A percentile compares a stretch with the other conserved stretches of the same genome.
These are phyloP conservation scores for Blastocystis sp. DNA, from an alignment of 352 stramenopile genomes.

Conservation along the genomic window DNA sequence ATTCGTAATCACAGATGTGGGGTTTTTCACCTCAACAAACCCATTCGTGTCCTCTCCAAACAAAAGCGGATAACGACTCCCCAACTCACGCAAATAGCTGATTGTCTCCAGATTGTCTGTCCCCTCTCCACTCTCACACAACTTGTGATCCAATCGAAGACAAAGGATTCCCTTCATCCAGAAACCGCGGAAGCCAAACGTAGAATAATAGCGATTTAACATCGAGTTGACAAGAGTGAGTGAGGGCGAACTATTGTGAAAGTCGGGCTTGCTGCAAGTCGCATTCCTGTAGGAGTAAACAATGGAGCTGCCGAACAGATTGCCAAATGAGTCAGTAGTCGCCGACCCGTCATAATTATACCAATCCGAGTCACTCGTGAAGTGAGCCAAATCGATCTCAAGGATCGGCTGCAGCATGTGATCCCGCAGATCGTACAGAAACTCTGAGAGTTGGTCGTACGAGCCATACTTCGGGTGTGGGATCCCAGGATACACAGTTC, in stretches of 20 bases:
- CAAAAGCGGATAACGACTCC: background rate
- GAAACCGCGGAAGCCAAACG: background rate
- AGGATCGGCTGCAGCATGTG: background rate
- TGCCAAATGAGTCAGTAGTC: background rate
- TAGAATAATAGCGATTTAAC: background rate
- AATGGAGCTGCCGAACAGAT: background rate
- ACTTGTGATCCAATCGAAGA: background rate
- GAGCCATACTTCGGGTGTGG: background rate
- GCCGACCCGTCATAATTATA: constrained; percentile 27
- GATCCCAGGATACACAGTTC: background rate
- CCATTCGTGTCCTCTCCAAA: constrained; percentile 13
- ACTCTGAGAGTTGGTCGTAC: background rate
- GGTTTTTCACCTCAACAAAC: background rate
- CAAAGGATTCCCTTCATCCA: background rate
- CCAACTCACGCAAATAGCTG: background rate
- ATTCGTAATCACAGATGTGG: background rate
- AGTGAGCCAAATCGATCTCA: background rate
- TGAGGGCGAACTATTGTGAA: background rate
- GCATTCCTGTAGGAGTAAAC: background rate
- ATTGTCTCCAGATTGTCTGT: background rate
- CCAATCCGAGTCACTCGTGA: constrained; percentile 12
- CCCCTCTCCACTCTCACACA: background rate
- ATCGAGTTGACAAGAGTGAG: background rate
- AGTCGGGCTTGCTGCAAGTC: background rate
- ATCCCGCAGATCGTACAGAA: background rate